Percentiles rank a stretch among this genome's conserved stretches.
Conservation (phyloP, 805 yeast species). For the Lipomyces spencermartinsiae region DNA sequence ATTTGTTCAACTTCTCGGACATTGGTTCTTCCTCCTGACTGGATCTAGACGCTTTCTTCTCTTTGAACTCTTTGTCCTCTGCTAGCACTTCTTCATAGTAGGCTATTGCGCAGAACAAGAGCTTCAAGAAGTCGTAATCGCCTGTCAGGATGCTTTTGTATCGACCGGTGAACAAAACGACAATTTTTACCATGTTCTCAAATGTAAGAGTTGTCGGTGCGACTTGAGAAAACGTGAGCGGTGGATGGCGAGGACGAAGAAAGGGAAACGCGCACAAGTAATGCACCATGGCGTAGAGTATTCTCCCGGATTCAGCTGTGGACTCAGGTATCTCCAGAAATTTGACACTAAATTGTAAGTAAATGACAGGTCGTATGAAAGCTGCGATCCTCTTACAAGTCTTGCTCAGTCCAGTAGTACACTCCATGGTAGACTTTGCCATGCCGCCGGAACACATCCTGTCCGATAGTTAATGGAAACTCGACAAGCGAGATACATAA, state of each 20-base stretch:
- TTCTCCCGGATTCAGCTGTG: constrained; percentile 43
- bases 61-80: constrained; percentile 19
- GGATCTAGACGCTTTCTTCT: constrained; percentile 31
- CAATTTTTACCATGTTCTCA: constrained; percentile 53
- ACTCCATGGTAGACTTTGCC: constrained; percentile 37
- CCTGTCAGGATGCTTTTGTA: constrained; percentile 48
- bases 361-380: background rate
- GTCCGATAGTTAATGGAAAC: constrained; percentile 17
- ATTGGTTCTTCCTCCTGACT: constrained; percentile 35
- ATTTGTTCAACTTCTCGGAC: background rate
- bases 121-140: constrained; percentile 51
- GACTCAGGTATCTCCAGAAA: constrained; percentile 49
- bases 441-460: constrained; percentile 41
- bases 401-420: constrained; percentile 35
- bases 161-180: constrained; percentile 54
- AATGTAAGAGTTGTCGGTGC: constrained; percentile 47
- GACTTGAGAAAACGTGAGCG: constrained; percentile 25
- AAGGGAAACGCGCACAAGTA: constrained; percentile 60
- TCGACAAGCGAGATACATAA: background rate
- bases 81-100: constrained; percentile 24
- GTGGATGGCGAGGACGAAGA: constrained; percentile 45
- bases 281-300: constrained; percentile 52
- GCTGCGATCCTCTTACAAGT: constrained; percentile 26
- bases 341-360: constrained; percentile 27
- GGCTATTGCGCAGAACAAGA: constrained; percentile 58